Conservation (phyloP, 345 rosid species). For the Kernera saxatilis region DNA sequence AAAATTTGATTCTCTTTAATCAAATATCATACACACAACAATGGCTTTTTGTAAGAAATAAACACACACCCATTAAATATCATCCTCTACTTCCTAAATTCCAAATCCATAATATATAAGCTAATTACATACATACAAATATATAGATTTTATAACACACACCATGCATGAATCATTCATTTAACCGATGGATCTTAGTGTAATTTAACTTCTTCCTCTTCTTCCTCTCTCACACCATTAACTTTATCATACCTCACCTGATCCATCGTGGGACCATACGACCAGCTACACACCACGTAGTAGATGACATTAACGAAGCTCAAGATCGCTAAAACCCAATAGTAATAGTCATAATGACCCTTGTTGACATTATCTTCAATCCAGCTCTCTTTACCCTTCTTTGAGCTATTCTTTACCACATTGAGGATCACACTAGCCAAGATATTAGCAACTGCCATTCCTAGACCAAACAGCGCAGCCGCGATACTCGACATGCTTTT, state of each 20-base stretch:
- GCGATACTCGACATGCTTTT: slow-evolving; percentile 79
- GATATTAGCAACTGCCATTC: slow-evolving; percentile 58
- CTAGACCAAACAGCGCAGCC: slow-evolving; percentile 53
- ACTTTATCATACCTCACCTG: slow-evolving; percentile 35
- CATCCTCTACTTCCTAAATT: slow-evolving; percentile 22
- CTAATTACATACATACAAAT: slow-evolving; percentile 29
- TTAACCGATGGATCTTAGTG: slow-evolving; percentile 10
- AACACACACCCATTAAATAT: slow-evolving; percentile 2
- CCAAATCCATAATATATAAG: slow-evolving; percentile 16
- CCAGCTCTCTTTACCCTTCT: slow-evolving; percentile 54
- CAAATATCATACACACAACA: slow-evolving; percentile 5
- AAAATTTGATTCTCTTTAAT: slow-evolving; percentile 17
- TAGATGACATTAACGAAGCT: slow-evolving; percentile 56
- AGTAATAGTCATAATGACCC: slow-evolving; percentile 71
- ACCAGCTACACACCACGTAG: slow-evolving; percentile 66
- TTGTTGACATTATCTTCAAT: slow-evolving; percentile 60
- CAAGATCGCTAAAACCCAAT: slow-evolving; percentile 64
- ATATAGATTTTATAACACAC: slow-evolving; percentile 8
- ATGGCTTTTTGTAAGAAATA: not conserved
- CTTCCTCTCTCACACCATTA: slow-evolving; percentile 36
- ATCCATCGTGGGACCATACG: slow-evolving; percentile 57
- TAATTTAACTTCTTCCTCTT: slow-evolving; percentile 28
- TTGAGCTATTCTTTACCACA: slow-evolving; percentile 36
- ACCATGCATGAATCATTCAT: not conserved
- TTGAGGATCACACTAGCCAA: slow-evolving; percentile 56